Percentiles rank a stretch among this genome's conserved stretches.
Conservation (phyloP, 495 filamentous ascomycete genomes). For the Annulohypoxylon stygium region DNA sequence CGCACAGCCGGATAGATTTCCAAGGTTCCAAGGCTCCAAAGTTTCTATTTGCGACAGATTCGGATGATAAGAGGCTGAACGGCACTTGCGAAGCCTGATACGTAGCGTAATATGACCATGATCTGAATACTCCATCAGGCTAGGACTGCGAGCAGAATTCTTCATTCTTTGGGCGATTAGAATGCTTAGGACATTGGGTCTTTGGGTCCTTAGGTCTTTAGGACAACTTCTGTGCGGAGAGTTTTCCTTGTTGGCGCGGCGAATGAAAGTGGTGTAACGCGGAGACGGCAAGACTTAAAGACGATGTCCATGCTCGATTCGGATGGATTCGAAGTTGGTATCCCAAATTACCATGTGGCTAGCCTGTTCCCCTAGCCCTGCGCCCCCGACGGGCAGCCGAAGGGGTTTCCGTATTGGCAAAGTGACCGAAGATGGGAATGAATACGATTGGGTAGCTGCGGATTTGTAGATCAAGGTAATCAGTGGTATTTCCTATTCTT, state of each 20-base stretch:
- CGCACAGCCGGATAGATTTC: constrained; percentile 30
- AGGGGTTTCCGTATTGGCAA: constrained; percentile 4
- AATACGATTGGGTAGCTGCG: constrained; percentile 29
- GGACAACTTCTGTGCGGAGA: constrained; percentile 16
- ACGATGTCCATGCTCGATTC: constrained; percentile 45
- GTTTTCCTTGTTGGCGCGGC: constrained; percentile 14
- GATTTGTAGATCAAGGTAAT: background rate
- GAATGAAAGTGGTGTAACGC: constrained; percentile 18
- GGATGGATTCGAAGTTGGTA: constrained; percentile 21
- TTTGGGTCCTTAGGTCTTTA: background rate
- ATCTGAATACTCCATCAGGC: constrained; percentile 37
- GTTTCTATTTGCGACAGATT: background rate
- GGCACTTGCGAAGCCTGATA: background rate
- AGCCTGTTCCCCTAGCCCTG: background rate
- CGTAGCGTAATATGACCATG: constrained; percentile 3
- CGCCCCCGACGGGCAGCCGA: background rate
- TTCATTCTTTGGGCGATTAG: no score
- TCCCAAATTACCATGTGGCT: constrained; percentile 15
- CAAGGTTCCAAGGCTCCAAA: background rate
- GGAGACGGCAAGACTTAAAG: constrained; percentile 31
- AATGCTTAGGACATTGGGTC: no score
- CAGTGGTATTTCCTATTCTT: no score
- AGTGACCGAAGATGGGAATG: constrained; percentile 21
- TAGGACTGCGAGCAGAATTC: constrained; percentile 5
- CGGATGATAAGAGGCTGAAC: constrained; percentile 12